Base-by-base conservation (phyloP, 1,284 basidiomycete species). In the Pyrrhoderma noxium region DNA sequence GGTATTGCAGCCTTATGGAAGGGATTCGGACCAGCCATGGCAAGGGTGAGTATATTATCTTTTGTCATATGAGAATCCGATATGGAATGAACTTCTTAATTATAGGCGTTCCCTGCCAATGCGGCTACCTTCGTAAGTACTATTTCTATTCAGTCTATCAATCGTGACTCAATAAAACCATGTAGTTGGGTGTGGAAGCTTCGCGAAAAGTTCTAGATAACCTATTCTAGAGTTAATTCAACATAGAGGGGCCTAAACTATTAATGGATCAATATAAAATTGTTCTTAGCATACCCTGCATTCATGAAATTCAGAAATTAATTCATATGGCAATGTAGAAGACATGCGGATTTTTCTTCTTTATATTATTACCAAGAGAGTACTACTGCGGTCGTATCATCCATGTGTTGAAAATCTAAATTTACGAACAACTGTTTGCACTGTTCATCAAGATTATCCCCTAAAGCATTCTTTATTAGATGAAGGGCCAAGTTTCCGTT, bases 11-110 rank as follows among this genome's bases (percentile, higher is more conserved):
- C 95, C 4, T 74, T 99, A 27, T 99, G 94, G 89, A 97, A 89
- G 70, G 96, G 95, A 22, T 92, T 98, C 64, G 94, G 91, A 48
- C 96, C 96, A 21, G 95, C 95, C 16, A 98, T 98, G 93, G 86
- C 82, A 47, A 73, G 93, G 63, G 92, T 86, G 74, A 62, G 75
- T 75, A 59, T 16, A 3, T 55, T n/a, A 7, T 19, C 18, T n/a
- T 16, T 11, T 19, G 9, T 18, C 43, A 23, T 34, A 4, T 18
- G 21, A 40, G 5, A 40, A 3, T 38, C 14, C 35, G 42, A 3
- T 37, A 36, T 21, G 11, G 38, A 16, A 31, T 31, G 23, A 38
- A 11, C 44, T 9, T 34, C 22, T 19, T 11, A 5, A 31, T 45
- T 48, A 1, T 54, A 89, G 85, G 89, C 89, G 47, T 91, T 93